Percentiles rank a stretch among this genome's conserved stretches.
These are phyloP conservation scores for Suillus sp. DNA, from an alignment of 768 basidiomycete species.

Conservation along the genomic window DNA sequence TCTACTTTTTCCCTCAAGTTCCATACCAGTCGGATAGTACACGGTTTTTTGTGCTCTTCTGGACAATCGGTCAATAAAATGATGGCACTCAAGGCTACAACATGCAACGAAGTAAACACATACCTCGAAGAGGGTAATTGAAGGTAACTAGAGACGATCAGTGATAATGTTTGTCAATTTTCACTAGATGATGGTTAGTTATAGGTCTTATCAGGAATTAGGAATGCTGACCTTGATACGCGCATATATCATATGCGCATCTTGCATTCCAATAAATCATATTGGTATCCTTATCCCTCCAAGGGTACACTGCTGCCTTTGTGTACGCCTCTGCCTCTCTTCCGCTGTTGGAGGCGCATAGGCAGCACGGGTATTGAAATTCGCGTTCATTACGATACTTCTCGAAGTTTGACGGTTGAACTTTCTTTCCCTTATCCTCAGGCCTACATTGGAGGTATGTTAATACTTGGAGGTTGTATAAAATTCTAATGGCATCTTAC, in stretches of 20 bases:
- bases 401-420: not conserved
- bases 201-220: not conserved
- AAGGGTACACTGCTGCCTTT: not conserved
- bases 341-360: not conserved
- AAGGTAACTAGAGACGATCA: not conserved
- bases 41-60: not conserved
- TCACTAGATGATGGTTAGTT: not conserved
- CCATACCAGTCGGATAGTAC: not conserved
- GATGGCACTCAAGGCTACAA: too few relatives aligned
- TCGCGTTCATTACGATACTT: not conserved
- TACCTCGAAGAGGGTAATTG: not conserved
- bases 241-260: not conserved
- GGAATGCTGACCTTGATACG: not conserved
- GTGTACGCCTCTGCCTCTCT: not conserved
- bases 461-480: not conserved
- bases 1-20: not conserved
- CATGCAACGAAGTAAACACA: not conserved
- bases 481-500: not conserved
- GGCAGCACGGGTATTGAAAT: conserved; percentile 5
- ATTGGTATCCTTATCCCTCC: not conserved
- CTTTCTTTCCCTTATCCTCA: not conserved
- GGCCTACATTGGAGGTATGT: not conserved
- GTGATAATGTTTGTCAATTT: not conserved
- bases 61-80: not conserved
- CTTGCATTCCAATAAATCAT: not conserved